Evolutionary conservation across 305 asterid species (phyloP), one percentile per base, ranked within the genome.

Genomic region (Fraxinus nigra): DNA sequence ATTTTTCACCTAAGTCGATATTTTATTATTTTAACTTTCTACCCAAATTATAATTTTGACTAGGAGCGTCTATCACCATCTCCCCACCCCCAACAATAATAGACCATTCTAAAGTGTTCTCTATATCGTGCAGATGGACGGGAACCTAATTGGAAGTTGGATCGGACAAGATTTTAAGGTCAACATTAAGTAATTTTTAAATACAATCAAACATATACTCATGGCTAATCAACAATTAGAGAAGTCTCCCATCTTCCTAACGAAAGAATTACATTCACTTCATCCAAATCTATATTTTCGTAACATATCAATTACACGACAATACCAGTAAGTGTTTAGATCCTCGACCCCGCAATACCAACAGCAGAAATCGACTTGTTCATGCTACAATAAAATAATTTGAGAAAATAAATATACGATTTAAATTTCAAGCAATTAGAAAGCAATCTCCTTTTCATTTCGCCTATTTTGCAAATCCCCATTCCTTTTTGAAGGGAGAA

Each of bases 361-460:
- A 20, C 67, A 56, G 30, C 5, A 59, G 69, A 59, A 59, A 59
- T 20, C n/a, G 35, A 65, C 72, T 26, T 3, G 16, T 10, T 10
- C 72, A 65, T 22, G 72, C 16, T 26, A 65, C n/a, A 65, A 26
- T 24, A 26, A 26, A 65, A 3, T 65, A 22, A 65, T 70, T 70
- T 70, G 20, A 30, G 75, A 32, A 32, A 10, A 70, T 7, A 24
- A 32, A 32, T 18, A 70, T 26, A 32, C 7, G 24, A 70, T 70
- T 70, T 70, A 70, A 70, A 70, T 70, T 32, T 70, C 40, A 70
- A 32, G 75, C 7, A 67, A 74, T 9, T 18, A 73, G 67, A 79
- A 26, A 74, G 80, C 56, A 59, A 81, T 34, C 20, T 35, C 82
- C 48, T 51, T 69, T 75, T 32, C 72, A 20, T 67, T 51, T 37